Evolutionary conservation across 805 yeast genomes (phyloP).

Genomic region (Candida michaelii): DNA sequence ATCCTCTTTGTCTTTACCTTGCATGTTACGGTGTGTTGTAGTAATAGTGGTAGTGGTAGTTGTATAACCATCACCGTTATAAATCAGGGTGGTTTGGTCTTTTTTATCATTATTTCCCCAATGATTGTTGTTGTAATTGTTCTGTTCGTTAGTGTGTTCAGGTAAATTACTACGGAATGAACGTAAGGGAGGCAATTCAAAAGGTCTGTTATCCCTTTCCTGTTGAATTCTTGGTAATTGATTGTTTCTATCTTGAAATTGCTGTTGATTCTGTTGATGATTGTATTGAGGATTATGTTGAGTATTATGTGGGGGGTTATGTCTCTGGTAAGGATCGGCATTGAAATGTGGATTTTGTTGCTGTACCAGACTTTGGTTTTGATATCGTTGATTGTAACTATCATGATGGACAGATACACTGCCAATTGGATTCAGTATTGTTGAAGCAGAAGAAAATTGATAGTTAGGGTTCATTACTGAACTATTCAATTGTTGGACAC

Average conservation of each 20-base stretch:
- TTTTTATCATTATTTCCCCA: not conserved
- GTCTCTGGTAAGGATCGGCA: not conserved
- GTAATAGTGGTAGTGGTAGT: slow-evolving; percentile 17
- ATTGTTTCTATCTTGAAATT: not conserved
- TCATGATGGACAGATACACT: not conserved
- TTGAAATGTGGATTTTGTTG: not conserved
- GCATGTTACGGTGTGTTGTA: slow-evolving; percentile 12
- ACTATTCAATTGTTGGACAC: not conserved
- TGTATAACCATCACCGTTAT: slow-evolving; percentile 11
- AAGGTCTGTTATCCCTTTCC: not conserved
- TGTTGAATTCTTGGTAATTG: slow-evolving; percentile 3
- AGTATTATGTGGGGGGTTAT: not conserved
- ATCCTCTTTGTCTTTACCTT: slow-evolving; percentile 7
- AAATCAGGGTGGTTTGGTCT: slow-evolving; percentile 1
- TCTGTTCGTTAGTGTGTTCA: no score
- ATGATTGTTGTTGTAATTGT: no score
- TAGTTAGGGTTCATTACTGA: not conserved
- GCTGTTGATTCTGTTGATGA: not conserved
- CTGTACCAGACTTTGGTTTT: no score
- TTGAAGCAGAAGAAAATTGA: not conserved
- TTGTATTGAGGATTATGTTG: not conserved
- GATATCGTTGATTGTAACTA: not conserved
- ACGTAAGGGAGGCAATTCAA: slow-evolving; percentile 14
- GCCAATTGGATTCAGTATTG: slow-evolving; percentile 2
- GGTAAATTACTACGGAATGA: not conserved